Base-by-base conservation (phyloP, 208 protist species). In the Trypanosoma avium region DNA sequence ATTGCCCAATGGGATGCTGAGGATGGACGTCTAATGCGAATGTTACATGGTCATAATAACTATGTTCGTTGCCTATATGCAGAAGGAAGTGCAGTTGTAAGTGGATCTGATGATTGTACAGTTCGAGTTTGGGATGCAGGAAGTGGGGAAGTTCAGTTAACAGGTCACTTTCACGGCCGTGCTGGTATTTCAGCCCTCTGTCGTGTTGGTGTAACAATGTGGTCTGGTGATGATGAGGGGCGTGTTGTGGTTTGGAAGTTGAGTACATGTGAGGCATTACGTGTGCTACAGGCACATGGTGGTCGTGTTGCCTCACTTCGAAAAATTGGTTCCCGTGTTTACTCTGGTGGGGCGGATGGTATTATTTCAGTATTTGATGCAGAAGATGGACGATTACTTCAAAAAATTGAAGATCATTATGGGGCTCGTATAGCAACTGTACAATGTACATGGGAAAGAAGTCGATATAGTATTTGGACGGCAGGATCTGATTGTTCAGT, bases 51-150 rank as follows among this genome's bases (percentile, higher is more conserved):
- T 0, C 90, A 96, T 71, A 62, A 67, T n/a, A 84, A 76, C 3
- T 53, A 73, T 10, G 75, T 96, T 17, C 69, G 76, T 12, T 94
- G 86, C 59, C 65, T 94, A n/a, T 82, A 84, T 63, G 83, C 85
- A 15, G 86, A 96, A 64, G 88, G 86, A 35, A 90, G 83, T 61
- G 79, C 81, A 10, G 55, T 96, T 21, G 78, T 96, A 35, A 89
- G 78, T 43, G 91, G 88, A 3, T 63, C 77, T 7, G 82, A 84
- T 38, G 91, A 96, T 72, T 66, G 79, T 61, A 90, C 82, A 2
- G 86, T 96, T 47, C 81, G 84, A 46, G 87, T 94, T 38, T 96
- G 91, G 88, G 84, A 94, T 61, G 79, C 81, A 22, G 84, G 81
- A 13, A 81, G 79, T 15, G 86, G 84, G 5, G 53, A 73, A 22